phyloP scores from a whole-genome alignment of 495 filamentous ascomycete species.

The Penicillium cinerascens region DNA sequence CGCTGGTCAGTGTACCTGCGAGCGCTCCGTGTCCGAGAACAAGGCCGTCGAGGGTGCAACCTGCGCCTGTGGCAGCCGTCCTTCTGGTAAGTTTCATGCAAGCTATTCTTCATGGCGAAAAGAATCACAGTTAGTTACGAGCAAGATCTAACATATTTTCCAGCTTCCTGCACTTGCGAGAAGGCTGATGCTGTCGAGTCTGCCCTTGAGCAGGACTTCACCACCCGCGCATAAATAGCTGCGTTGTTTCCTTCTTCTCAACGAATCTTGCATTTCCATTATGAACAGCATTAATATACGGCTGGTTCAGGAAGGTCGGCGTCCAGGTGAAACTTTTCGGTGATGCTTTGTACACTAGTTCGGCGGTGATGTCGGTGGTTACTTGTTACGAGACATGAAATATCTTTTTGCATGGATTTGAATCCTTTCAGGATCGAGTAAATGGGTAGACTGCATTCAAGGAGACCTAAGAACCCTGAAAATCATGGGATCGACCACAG shows the following conservation, averaged over 20 bases:
- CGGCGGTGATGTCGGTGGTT: background rate
- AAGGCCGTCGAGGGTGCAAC: slow-evolving; percentile 48
- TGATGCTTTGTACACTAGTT: background rate
- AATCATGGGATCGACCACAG: background rate
- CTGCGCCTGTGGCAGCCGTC: slow-evolving; percentile 76
- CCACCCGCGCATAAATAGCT: slow-evolving; percentile 43
- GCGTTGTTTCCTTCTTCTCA: background rate
- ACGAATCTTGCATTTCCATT: slow-evolving; percentile 3
- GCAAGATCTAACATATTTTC: background rate
- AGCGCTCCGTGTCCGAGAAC: slow-evolving; percentile 73
- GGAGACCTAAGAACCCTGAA: too few species aligned
- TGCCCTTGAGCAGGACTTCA: slow-evolving; percentile 72
- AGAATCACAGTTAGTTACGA: background rate
- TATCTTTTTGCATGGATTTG: background rate
- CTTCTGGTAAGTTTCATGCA: slow-evolving; percentile 53
- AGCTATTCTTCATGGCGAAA: background rate
- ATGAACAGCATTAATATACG: slow-evolving; percentile 8
- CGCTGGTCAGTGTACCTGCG: slow-evolving; percentile 78
- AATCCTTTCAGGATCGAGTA: background rate
- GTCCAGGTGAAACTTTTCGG: slow-evolving; percentile 2
- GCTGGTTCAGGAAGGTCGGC: slow-evolving; percentile 5
- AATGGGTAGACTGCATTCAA: background rate
- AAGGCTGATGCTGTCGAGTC: slow-evolving; percentile 56
- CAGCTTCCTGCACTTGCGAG: slow-evolving; percentile 82
- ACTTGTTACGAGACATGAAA: background rate